Conservation (phyloP, 2,329 filamentous ascomycete genomes). For the Microdochium nivale region DNA sequence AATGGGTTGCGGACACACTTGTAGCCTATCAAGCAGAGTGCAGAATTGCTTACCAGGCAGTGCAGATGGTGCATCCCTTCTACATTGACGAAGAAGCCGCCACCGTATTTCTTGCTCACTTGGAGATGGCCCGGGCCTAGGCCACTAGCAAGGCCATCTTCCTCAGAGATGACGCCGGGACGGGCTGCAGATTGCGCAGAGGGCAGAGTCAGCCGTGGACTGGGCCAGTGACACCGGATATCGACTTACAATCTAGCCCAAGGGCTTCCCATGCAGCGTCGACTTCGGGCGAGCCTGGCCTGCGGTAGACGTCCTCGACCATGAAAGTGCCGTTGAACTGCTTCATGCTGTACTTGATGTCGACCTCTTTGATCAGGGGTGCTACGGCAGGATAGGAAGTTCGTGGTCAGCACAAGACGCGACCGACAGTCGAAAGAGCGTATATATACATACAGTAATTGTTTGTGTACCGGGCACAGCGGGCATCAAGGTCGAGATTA, state of each 20-base stretch:
- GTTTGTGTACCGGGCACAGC: conserved; percentile 1
- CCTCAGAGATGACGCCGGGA: conserved; percentile 36
- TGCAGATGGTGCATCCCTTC: conserved; percentile 49
- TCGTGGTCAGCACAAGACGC: not conserved
- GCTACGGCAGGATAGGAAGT: conserved; percentile 3
- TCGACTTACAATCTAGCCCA: conserved; percentile 2
- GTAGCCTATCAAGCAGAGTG: not conserved
- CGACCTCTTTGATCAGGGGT: conserved; percentile 24
- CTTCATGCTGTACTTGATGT: conserved; percentile 28
- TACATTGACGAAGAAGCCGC: conserved; percentile 49
- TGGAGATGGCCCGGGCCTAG: conserved; percentile 46
- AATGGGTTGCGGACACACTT: not conserved
- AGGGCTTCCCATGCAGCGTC: conserved; percentile 44
- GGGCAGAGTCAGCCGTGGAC: not conserved
- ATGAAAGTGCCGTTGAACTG: conserved; percentile 49
- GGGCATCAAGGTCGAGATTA: conserved; percentile 1
- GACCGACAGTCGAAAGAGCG: not conserved
- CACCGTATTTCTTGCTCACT: conserved; percentile 44
- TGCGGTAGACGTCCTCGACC: conserved; percentile 43
- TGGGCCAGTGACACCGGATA: not conserved
- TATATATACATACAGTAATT: conserved; percentile 1
- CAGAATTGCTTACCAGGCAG: conserved; percentile 35
- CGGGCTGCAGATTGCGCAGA: conserved; percentile 11
- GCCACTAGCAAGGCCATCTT: conserved; percentile 40
- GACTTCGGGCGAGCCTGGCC: conserved; percentile 39